Conservation (phyloP, 345 rosid genomes). For the Salix viminalis region DNA sequence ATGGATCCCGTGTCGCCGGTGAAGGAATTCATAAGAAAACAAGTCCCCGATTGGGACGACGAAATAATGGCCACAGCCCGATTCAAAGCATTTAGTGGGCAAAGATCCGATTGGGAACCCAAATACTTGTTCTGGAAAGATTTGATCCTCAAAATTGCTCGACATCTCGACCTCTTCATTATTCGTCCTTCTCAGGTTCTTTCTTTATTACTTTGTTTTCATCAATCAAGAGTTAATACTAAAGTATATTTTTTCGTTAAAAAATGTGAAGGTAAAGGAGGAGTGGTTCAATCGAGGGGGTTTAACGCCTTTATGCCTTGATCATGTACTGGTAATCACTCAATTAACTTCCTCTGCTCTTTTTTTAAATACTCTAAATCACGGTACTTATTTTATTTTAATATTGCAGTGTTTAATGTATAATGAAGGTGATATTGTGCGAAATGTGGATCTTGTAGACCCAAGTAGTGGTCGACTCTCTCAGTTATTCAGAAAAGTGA, state of each 20-base stretch:
- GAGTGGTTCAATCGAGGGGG: conserved; percentile 80
- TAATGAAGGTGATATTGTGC: conserved; percentile 67
- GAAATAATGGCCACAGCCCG: conserved; percentile 65
- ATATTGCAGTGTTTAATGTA: conserved; percentile 63
- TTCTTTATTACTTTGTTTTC: neutral
- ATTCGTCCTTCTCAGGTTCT: conserved; percentile 62
- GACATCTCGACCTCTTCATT: conserved; percentile 45
- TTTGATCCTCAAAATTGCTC: conserved; percentile 56
- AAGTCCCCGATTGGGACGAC: conserved; percentile 85
- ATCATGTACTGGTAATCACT: conserved; percentile 65
- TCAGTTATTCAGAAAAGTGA: conserved; percentile 49
- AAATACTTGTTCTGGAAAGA: conserved; percentile 72
- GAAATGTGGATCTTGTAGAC: conserved; percentile 45
- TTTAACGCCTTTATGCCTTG: conserved; percentile 74
- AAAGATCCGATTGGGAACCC: conserved; percentile 83
- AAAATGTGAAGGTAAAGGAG: conserved; percentile 41
- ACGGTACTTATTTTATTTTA: conserved; percentile 1
- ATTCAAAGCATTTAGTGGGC: conserved; percentile 88
- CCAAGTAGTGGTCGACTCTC: conserved; percentile 49
- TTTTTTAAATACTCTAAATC: neutral
- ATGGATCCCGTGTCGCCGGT: conserved; percentile 38
- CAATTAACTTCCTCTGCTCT: neutral
- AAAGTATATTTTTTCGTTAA: no score
- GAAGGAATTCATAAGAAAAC: conserved; percentile 47
- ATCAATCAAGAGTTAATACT: neutral